These are phyloP conservation scores for Penicillium coprophilum DNA, from an alignment of 495 filamentous ascomycete species.

Conservation along the genomic window DNA sequence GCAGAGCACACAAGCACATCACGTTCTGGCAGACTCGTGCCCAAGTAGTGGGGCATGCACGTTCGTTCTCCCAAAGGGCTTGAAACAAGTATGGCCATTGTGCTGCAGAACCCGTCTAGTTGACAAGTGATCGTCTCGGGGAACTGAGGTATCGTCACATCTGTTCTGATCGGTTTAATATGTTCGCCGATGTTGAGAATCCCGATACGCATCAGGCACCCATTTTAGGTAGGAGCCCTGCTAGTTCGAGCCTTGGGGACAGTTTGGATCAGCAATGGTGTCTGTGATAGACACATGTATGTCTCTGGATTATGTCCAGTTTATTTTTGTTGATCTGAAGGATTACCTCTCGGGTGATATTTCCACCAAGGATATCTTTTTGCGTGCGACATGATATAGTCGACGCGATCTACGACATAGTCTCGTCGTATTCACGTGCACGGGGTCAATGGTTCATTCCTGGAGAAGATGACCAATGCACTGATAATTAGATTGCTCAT, in stretches of 20 bases:
- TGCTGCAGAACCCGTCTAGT: conserved; percentile 3
- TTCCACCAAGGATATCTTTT: not conserved
- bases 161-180: not conserved
- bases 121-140: conserved; percentile 9
- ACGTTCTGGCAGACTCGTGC: conserved; percentile 5
- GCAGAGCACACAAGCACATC: conserved; percentile 11
- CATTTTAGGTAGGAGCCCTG: not conserved
- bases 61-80: conserved; percentile 11
- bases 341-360: not conserved
- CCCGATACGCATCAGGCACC: not conserved
- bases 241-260: not conserved
- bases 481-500: not conserved
- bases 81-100: conserved; percentile 1
- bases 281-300: not conserved
- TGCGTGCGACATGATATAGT: not conserved
- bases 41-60: conserved; percentile 16
- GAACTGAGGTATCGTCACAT: not conserved
- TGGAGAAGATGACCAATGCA: not conserved
- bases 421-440: not conserved
- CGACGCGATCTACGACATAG: too few species aligned
- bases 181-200: conserved; percentile 3
- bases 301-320: not conserved
- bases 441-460: not conserved
- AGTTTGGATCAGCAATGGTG: not conserved
- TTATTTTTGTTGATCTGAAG: not conserved